A percentile compares a stretch with the other conserved stretches of the same genome.
These are phyloP conservation scores for Saccharomycopsis babjevae DNA, from an alignment of 805 yeast genomes.

Conservation along the genomic window DNA sequence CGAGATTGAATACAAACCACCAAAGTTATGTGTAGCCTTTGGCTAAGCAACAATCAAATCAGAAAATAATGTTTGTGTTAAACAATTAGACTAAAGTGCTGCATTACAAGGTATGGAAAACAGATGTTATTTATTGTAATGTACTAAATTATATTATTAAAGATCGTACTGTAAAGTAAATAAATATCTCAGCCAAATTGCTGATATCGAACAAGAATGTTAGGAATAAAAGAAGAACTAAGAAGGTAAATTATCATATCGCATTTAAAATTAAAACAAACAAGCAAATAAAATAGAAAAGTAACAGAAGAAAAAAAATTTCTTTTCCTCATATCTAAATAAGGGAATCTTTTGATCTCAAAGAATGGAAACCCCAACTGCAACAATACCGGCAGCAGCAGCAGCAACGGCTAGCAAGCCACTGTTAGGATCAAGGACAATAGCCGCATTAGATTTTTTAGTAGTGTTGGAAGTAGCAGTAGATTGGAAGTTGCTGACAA, in stretches of 20 bases:
- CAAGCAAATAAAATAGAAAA: not conserved
- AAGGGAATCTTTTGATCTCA: not conserved
- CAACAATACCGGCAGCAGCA: not conserved
- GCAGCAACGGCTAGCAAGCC: not conserved
- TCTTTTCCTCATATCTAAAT: not conserved
- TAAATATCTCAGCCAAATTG: too few species aligned
- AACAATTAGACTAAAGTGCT: too few species aligned
- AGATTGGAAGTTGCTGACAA: conserved; percentile 3
- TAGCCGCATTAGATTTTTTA: not conserved
- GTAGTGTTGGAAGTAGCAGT: not conserved
- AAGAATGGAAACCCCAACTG: not conserved
- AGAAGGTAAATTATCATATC: not conserved
- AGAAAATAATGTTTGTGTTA: too few species aligned
- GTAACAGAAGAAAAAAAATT: not conserved
- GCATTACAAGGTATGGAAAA: too few species aligned
- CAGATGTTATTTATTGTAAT: too few species aligned
- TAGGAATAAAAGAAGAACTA: not conserved
- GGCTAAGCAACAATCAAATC: too few species aligned
- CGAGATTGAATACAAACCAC: too few species aligned
- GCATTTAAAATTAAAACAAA: not conserved
- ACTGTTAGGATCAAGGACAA: not conserved
- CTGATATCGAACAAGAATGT: not conserved
- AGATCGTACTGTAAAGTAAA: too few species aligned
- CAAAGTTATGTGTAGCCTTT: too few species aligned
- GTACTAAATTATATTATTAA: too few species aligned